Percentiles rank a stretch among this genome's conserved stretches.
Conservation (phyloP, 1,284 basidiomycete species). For the Ustilago trichophora region DNA sequence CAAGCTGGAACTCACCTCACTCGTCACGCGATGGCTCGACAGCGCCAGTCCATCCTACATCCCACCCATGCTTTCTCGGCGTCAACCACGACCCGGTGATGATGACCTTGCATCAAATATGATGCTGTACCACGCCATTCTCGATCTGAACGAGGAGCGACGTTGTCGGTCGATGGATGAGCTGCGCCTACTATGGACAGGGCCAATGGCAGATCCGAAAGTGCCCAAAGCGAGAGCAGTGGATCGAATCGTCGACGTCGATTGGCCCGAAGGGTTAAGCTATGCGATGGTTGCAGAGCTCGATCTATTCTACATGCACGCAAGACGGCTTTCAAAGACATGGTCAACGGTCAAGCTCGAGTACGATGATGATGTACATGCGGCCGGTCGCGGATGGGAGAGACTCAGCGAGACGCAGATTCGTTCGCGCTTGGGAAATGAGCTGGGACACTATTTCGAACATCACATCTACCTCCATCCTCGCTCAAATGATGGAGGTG, state of each 20-base stretch:
- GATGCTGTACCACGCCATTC: slow-evolving; percentile 32
- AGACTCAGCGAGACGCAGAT: slow-evolving; percentile 28
- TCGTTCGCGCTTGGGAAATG: slow-evolving; percentile 29
- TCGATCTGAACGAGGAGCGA: slow-evolving; percentile 48
- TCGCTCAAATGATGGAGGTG: background rate
- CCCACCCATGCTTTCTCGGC: slow-evolving; percentile 42
- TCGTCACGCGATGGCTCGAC: slow-evolving; percentile 41
- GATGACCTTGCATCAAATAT: slow-evolving; percentile 33
- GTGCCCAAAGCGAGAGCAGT: slow-evolving; percentile 51
- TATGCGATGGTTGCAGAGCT: slow-evolving; percentile 53
- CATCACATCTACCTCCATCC: slow-evolving; percentile 49
- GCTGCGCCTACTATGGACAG: slow-evolving; percentile 40
- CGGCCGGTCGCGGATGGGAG: slow-evolving; percentile 23
- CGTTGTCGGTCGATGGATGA: slow-evolving; percentile 43
- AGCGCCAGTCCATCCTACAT: slow-evolving; percentile 24
- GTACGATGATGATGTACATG: slow-evolving; percentile 39
- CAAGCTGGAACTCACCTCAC: slow-evolving; percentile 33
- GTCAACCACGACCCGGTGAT: slow-evolving; percentile 27
- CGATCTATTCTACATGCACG: slow-evolving; percentile 23
- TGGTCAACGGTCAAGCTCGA: slow-evolving; percentile 47
- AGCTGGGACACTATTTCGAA: slow-evolving; percentile 49
- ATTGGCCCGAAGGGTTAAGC: slow-evolving; percentile 54
- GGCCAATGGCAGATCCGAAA: slow-evolving; percentile 46
- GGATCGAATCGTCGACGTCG: slow-evolving; percentile 48
- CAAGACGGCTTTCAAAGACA: slow-evolving; percentile 19